Base-by-base conservation (phyloP, 768 basidiomycete genomes). In the Coprinellus aureogranulatus region DNA sequence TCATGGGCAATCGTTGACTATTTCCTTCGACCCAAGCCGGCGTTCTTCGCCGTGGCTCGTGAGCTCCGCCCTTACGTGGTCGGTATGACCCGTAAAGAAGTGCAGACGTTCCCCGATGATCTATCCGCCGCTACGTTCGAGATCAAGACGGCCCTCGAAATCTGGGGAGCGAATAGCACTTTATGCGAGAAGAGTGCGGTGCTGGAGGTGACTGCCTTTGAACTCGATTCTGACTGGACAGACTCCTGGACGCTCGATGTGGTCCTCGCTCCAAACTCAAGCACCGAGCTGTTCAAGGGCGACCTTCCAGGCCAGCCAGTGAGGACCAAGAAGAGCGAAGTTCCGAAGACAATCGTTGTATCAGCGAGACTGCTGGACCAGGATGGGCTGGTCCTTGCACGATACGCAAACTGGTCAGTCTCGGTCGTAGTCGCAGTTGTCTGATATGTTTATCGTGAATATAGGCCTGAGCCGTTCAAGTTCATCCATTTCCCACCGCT, bases 1-100 rank as follows among this genome's bases (percentile, higher is more conserved):
- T 94, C 92, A 30, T 97, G 94, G 94, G 86, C 90, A 3, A 95
- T 97, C 64, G 83, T 87, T 37, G 94, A 98, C 72, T 95, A 96
- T 74, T 97, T 94, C 76, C 76, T 94, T 56, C 81, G 94, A 27
- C 95, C 95, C 5, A 98, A 97, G 73, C 93, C 94, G 1, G 88
- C 94, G 0, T 97, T 86, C 74, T 96, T 87, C 72, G 70, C 91
- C 4, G 87, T 97, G 62, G 86, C 89, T 52, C 85, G 95, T 59
- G 93, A 96, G 72, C 81, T 98, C 54, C 80, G 82, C 30, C 83
- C 84, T 0, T 85, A 80, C 74, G 93, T 92, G 1, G 87, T 96
- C 53, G 92, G 92, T 6, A 88, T 93, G 78, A 87, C 86, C 11
- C 85, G 95, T 57, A 92, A 88, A 68, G 88, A 93, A 41, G 70